Evolutionary conservation across 805 yeast genomes (phyloP).

Genomic region (Metschnikowia reukaufii): DNA sequence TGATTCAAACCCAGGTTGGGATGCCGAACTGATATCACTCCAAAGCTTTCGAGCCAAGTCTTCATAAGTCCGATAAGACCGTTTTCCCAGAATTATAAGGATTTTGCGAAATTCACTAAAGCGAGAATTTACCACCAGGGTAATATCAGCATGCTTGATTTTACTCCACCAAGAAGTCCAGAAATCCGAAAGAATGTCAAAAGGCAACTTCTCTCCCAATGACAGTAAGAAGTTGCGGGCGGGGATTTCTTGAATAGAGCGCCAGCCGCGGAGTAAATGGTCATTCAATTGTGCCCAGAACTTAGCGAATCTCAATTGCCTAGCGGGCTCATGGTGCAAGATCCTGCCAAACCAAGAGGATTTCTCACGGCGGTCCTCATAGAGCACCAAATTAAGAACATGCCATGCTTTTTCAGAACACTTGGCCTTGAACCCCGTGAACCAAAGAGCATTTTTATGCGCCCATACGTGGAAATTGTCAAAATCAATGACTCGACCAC

Average conservation of each 20-base stretch:
- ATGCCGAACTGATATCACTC: not conserved
- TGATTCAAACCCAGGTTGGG: not conserved
- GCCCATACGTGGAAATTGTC: not conserved
- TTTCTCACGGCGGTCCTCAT: constrained; percentile 1
- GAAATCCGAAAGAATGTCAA: not conserved
- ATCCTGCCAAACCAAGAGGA: not conserved
- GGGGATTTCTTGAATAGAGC: not conserved
- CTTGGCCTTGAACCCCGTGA: constrained; percentile 1
- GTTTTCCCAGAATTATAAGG: not conserved
- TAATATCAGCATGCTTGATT: not conserved
- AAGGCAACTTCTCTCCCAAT: not conserved
- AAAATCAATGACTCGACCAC: not conserved
- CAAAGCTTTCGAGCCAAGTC: not conserved
- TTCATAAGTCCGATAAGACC: not conserved
- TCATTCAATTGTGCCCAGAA: not conserved
- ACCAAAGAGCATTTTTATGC: not conserved
- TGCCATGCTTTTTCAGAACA: not conserved
- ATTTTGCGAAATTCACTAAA: not conserved
- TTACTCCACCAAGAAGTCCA: not conserved
- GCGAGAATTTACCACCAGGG: not conserved
- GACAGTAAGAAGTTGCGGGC: not conserved
- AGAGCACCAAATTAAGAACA: not conserved
- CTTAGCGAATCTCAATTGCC: not conserved
- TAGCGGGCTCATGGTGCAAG: not conserved
- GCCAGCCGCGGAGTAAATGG: not conserved